Base-by-base conservation (phyloP, 768 basidiomycete species). In the Xerocomellus amylosporus region DNA sequence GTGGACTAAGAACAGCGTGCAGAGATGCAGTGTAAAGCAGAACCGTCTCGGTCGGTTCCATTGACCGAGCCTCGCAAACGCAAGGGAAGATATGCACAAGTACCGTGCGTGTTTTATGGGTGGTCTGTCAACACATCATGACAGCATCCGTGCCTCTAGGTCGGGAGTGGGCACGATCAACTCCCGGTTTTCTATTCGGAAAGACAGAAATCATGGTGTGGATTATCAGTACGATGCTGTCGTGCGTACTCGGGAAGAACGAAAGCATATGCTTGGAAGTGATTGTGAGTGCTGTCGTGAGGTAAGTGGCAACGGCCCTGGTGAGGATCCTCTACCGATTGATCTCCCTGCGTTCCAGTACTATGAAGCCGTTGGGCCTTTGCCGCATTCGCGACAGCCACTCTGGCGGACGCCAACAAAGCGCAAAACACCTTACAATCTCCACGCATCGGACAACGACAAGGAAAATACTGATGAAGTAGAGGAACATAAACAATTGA, bases 211-310 rank as follows among this genome's bases (percentile, higher is more conserved):
- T 65, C 75, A 77, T 0, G 93, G 90, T 1, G 43, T 82, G 10
- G 72, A 74, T 40, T 87, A 80, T 66, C 84, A 86, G 59, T 96
- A 79, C 62, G 87, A 93, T 41, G 84, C 86, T 46, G 90, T 92
- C 15, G 87, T 91, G 13, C 76, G 93, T 26, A 77, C 75, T 38
- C 86, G 79, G 61, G 79, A 80, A 17, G 80, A 82, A 33, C 76
- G 94, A 31, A 77, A 77, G 59, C 73, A 74, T 48, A 78, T 96
- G 77, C 77, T 87, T 46, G 93, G 80, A 4, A 83, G 78, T 2
- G 90, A 92, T 58, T 96, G 92, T 66, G 88, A 90, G 58, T 87
- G 85, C 55, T 96, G 93, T 67, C 81, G 76, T 38, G 86, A 85
- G 46, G 93, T 91, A 63, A 54, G 81, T 71, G 40, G 38, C 20